phyloP scores from a whole-genome alignment of 441 rosid genomes.

The Brassica hybrid region DNA sequence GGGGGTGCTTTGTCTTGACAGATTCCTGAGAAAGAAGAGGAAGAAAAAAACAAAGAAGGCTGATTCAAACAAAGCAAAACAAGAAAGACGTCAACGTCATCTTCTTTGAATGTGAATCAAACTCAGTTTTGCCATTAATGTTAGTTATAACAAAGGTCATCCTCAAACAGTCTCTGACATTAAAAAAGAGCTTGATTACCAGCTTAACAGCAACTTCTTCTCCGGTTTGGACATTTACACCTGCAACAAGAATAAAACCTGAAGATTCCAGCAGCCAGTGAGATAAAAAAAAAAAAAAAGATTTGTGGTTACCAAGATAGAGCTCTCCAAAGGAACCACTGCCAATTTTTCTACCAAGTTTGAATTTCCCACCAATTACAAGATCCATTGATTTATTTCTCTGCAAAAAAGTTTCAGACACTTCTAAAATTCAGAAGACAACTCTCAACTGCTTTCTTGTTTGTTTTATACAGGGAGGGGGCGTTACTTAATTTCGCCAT shows the following conservation, averaged over 20 bases:
- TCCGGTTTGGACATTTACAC: slow-evolving; percentile 89
- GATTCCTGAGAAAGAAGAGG: slow-evolving; percentile 62
- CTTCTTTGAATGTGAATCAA: neutral
- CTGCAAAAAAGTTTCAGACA: neutral
- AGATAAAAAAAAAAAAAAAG: neutral
- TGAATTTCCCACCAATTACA: slow-evolving; percentile 81
- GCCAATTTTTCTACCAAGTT: slow-evolving; percentile 94
- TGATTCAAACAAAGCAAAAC: neutral
- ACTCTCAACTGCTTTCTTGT: neutral
- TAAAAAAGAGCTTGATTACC: slow-evolving; percentile 52
- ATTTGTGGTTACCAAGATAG: slow-evolving; percentile 63
- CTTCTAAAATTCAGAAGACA: neutral
- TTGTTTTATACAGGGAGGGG: neutral
- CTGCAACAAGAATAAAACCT: slow-evolving; percentile 45
- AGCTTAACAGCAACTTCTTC: slow-evolving; percentile 95
- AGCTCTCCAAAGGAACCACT: slow-evolving; percentile 97
- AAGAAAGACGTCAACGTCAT: neutral
- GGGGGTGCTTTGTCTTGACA: slow-evolving; percentile 93
- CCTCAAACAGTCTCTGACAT: neutral
- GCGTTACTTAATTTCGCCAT: neutral
- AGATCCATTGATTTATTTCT: slow-evolving; percentile 58
- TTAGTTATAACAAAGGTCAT: neutral
- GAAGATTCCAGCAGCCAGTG: neutral
- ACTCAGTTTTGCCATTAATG: neutral
- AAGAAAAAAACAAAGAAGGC: neutral